Percentiles rank a stretch among this genome's conserved stretches.
phyloP scores from a whole-genome alignment of 352 stramenopile genomes.

The Hyphochytrium catenoides region DNA sequence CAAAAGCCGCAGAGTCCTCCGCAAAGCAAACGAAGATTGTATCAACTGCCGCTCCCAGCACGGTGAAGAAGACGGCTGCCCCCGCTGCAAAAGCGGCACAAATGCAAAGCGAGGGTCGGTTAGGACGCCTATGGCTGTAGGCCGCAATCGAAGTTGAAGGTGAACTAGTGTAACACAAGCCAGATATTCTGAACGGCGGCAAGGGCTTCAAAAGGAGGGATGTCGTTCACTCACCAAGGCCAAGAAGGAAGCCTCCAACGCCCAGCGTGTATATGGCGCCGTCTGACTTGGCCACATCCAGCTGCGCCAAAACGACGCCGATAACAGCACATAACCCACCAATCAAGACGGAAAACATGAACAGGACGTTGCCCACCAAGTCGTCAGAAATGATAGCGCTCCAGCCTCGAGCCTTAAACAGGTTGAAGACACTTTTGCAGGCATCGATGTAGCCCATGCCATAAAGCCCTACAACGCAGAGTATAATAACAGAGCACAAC shows the following conservation, averaged over 20 bases:
- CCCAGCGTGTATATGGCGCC: too few species aligned
- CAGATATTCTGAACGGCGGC: background rate
- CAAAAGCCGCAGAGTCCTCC: slow-evolving; percentile 24
- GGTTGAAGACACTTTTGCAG: slow-evolving; percentile 67
- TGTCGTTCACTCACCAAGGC: too few species aligned
- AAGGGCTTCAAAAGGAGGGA: too few species aligned
- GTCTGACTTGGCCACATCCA: slow-evolving; percentile 6
- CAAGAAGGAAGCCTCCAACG: too few species aligned
- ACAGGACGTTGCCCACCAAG: slow-evolving; percentile 70
- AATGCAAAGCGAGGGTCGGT: too few species aligned
- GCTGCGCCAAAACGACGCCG: slow-evolving; percentile 7
- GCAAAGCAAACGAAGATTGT: slow-evolving; percentile 92
- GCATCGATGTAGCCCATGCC: slow-evolving; percentile 73
- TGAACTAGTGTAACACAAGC: slow-evolving; percentile 1
- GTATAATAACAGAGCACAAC: too few species aligned
- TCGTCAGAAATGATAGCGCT: slow-evolving; percentile 89
- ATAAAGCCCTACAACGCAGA: too few species aligned
- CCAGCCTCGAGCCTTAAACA: slow-evolving; percentile 80
- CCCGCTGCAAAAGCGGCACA: too few species aligned
- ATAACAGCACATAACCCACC: slow-evolving; percentile 13
- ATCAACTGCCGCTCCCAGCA: too few species aligned
- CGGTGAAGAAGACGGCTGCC: too few species aligned
- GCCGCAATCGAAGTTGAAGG: background rate
- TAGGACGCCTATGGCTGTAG: too few species aligned
- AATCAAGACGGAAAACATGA: slow-evolving; percentile 63